phyloP scores from a whole-genome alignment of 805 yeast species.

The Jamesozyma lodderae region DNA sequence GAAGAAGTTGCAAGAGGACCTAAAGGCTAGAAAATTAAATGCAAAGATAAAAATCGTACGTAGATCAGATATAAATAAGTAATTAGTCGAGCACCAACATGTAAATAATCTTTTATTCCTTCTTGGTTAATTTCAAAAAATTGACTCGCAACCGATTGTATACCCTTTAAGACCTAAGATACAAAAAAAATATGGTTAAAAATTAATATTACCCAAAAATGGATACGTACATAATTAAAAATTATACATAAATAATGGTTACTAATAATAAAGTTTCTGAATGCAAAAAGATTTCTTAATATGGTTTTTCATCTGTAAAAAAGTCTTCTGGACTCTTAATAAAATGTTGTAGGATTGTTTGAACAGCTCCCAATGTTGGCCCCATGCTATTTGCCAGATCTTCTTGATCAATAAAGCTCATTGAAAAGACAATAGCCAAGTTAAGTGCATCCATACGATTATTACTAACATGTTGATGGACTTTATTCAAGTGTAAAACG shows the following conservation, averaged over 20 bases:
- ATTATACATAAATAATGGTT: no score
- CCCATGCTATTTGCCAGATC: constrained; percentile 38
- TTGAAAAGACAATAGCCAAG: constrained; percentile 78
- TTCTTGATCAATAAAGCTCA: constrained; percentile 46
- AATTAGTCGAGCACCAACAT: neutral
- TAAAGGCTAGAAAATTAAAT: constrained; percentile 27
- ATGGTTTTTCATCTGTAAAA: constrained; percentile 8
- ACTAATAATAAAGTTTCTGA: no score
- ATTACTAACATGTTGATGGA: constrained; percentile 53
- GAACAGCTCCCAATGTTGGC: constrained; percentile 44
- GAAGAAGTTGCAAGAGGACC: constrained; percentile 24
- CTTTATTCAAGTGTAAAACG: constrained; percentile 57
- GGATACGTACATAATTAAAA: no score
- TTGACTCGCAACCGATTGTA: no score
- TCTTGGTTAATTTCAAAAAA: no score
- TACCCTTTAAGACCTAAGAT: no score
- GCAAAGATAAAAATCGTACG: constrained; percentile 25
- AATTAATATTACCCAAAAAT: no score
- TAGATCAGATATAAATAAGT: constrained; percentile 18
- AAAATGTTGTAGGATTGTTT: constrained; percentile 41
- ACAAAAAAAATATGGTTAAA: no score
- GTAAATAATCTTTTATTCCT: no score
- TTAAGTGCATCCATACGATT: constrained; percentile 88
- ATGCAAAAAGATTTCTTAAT: neutral
- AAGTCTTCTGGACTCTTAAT: constrained; percentile 34